These are phyloP conservation scores for Paramecium tetraurelia DNA, from an alignment of 73 alveolate species.

Conservation along the genomic window DNA sequence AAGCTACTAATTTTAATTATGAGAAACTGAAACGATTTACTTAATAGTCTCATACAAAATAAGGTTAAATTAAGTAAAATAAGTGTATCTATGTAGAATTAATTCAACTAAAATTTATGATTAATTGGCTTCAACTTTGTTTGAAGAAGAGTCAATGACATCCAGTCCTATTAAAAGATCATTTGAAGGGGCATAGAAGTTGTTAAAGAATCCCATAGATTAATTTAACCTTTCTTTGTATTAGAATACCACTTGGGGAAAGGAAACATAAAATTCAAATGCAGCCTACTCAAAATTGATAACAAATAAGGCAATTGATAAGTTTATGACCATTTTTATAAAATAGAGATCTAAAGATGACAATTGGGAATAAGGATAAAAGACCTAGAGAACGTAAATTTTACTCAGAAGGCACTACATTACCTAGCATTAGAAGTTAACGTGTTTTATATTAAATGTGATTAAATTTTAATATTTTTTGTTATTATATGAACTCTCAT, in stretches of 20 bases:
- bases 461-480: background rate
- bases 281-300: background rate
- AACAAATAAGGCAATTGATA: background rate
- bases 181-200: background rate
- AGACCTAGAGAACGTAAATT: constrained; percentile 24
- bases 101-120: constrained; percentile 16
- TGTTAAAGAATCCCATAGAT: background rate
- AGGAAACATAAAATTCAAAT: background rate
- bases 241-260: background rate
- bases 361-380: background rate
- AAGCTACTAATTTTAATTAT: background rate
- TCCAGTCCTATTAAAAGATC: background rate
- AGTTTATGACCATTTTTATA: background rate
- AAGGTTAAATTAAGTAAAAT: background rate
- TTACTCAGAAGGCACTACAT: background rate
- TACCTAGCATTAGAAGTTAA: background rate
- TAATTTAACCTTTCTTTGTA: background rate
- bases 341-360: background rate
- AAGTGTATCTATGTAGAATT: background rate
- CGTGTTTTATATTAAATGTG: background rate
- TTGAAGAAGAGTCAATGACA: background rate
- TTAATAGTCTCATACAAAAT: background rate
- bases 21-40: background rate
- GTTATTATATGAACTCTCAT: too few species aligned
- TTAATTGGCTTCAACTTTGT: background rate